A percentile compares a stretch with the other conserved stretches of the same genome.
Conservation (phyloP, 805 yeast genomes). For the Metschnikowia borealis region DNA sequence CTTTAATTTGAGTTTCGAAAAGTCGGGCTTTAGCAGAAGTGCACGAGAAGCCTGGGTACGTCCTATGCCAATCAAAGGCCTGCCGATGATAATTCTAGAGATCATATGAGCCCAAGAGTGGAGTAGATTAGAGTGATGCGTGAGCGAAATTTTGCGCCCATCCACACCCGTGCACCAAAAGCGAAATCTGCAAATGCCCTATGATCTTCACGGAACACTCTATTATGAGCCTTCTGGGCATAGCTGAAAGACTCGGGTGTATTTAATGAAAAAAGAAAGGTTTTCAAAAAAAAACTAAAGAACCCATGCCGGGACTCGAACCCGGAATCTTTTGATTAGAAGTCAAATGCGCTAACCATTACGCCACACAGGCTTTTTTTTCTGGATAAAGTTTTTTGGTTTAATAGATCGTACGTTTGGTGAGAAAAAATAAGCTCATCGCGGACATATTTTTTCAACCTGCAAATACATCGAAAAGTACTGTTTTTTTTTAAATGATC, state of each 20-base stretch:
- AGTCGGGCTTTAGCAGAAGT: slow-evolving; percentile 39
- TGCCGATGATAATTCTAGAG: slow-evolving; percentile 8
- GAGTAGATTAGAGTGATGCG: background rate
- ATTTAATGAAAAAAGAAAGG: background rate
- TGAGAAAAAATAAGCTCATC: too few species aligned
- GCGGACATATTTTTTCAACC: too few species aligned
- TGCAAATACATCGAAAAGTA: too few species aligned
- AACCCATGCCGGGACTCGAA: slow-evolving; percentile 20
- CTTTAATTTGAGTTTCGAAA: slow-evolving; percentile 47
- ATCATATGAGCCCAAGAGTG: slow-evolving; percentile 7
- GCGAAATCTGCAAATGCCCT: background rate
- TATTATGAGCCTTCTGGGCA: too few species aligned
- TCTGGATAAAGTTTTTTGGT: background rate
- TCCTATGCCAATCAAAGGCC: slow-evolving; percentile 9
- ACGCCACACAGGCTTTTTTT: slow-evolving; percentile 15
- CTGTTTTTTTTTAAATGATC: too few species aligned
- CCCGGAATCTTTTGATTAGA: slow-evolving; percentile 19
- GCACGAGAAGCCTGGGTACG: slow-evolving; percentile 7
- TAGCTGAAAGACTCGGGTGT: too few species aligned
- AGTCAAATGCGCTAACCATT: slow-evolving; percentile 19
- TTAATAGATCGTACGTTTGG: background rate
- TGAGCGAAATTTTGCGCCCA: slow-evolving; percentile 2
- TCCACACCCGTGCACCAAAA: slow-evolving; percentile 1
- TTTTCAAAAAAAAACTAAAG: slow-evolving; percentile 3
- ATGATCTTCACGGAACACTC: too few species aligned